Evolutionary conservation across 192 early-diverging fungal genomes (phyloP).

Genomic region (Backusella tuberculispora): DNA sequence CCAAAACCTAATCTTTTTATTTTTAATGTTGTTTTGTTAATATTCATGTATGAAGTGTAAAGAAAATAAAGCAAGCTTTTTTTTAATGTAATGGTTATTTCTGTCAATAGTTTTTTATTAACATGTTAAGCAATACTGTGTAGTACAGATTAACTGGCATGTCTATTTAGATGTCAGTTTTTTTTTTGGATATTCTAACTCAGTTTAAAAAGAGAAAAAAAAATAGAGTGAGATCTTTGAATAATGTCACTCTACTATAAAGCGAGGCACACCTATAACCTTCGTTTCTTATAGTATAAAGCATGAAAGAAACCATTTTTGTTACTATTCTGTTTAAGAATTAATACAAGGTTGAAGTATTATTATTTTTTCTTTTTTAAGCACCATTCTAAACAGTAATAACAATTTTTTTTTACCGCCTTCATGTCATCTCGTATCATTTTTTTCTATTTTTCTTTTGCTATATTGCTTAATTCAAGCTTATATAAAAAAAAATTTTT

Average conservation of each 20-base stretch:
- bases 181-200: not conserved
- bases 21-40: not conserved
- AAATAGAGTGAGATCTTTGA: not conserved
- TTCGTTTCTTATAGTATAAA: not conserved
- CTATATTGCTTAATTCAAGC: too few relatives aligned
- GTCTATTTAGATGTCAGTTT: not conserved
- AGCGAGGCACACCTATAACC: not conserved
- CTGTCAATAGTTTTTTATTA: not conserved
- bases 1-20: not conserved
- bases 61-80: too few relatives aligned
- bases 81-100: not conserved
- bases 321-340: too few relatives aligned
- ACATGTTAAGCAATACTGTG: too few relatives aligned
- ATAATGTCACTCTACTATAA: not conserved
- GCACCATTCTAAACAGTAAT: too few relatives aligned
- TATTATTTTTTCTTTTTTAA: too few relatives aligned
- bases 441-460: too few relatives aligned
- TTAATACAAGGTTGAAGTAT: too few relatives aligned
- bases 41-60: too few relatives aligned
- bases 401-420: too few relatives aligned
- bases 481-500: too few relatives aligned
- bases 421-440: too few relatives aligned
- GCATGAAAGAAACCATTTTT: not conserved
- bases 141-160: not conserved
- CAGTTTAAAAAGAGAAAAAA: not conserved